Base-by-base conservation (phyloP, 805 yeast genomes). In the Blastobotrys muscicola region DNA sequence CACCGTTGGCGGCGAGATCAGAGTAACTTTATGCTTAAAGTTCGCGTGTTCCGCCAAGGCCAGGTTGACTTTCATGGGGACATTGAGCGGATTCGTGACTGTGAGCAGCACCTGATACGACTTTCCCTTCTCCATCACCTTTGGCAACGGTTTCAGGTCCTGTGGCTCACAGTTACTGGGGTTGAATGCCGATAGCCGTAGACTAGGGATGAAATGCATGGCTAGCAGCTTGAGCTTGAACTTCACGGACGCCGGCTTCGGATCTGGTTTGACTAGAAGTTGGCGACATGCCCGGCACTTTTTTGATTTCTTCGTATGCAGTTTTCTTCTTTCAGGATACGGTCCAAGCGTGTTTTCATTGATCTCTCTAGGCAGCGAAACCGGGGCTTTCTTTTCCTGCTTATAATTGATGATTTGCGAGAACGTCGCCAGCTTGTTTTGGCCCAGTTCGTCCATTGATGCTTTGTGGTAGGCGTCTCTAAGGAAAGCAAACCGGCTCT, bases 251-350 rank as follows among this genome's bases (percentile, higher is more conserved):
- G 50, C 26, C 2, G 62, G 54, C 36, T 45, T 46, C 8, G 52
- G 47, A 8, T 54, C 63, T 0, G 68, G 69, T n/a, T 55, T 50
- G 4, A 55, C 56, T 12, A 64, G 53, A n/a, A 52, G 36, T n/a
- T 51, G 49, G 11, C 59, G 50, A 43, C 69, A 65, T 6, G 54
- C 60, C 12, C 50, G 47, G 48, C 69, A 65, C 16, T 48, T 39
- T 38, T 54, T 55, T 6, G 55, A 33, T 13, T 45, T 45, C 34
- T 61, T 55, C 3, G 62, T 53, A 6, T 61, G 50, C 14, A 64
- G 51, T 4, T 44, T 49, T 3, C 47, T 50, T 2, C 56, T 51
- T 9, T 35, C n/a, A 1, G 68, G 68, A 7, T 48, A 30, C 8
- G 31, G 36, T 7, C 42, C 30, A 20, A n/a, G 20, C 5, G 31